Percentiles rank a stretch among this genome's conserved stretches.
Conservation (phyloP, 306 rosid species). For the Glycine tomentella region DNA sequence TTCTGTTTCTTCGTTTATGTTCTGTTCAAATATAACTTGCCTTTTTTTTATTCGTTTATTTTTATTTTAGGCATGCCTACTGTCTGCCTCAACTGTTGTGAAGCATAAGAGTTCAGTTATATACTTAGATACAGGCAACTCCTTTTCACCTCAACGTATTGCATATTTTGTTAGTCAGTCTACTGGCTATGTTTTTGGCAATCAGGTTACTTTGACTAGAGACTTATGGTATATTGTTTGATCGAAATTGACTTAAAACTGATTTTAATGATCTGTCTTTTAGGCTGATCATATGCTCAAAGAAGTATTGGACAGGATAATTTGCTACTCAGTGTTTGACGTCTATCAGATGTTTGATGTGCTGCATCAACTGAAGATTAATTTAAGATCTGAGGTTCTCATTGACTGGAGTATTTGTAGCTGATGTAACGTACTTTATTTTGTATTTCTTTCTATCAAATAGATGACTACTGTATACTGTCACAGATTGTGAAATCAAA, state of each 20-base stretch:
- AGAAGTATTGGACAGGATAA: conserved; percentile 67
- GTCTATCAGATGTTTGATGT: conserved; percentile 78
- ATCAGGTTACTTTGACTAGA: conserved; percentile 54
- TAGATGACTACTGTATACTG: conserved; percentile 43
- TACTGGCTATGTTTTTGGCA: conserved; percentile 38
- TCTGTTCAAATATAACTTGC: conserved; percentile 13
- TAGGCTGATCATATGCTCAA: conserved; percentile 62
- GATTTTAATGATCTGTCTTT: conserved; percentile 43
- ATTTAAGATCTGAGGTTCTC: conserved; percentile 72
- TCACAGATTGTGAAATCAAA: conserved; percentile 58
- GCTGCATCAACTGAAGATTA: conserved; percentile 71
- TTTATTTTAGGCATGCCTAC: conserved; percentile 71
- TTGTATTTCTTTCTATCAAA: conserved; percentile 38
- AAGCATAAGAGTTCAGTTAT: conserved; percentile 62
- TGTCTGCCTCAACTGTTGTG: conserved; percentile 75
- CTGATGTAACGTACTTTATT: conserved; percentile 27
- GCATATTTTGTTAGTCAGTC: conserved; percentile 60
- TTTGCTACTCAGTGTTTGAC: conserved; percentile 80
- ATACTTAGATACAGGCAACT: conserved; percentile 81
- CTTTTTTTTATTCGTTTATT: conserved; percentile 30
- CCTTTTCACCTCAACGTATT: conserved; percentile 84
- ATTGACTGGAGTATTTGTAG: conserved; percentile 32
- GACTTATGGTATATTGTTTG: conserved; percentile 34
- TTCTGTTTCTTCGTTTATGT: conserved; percentile 34
- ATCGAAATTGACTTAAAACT: conserved; percentile 24